These are phyloP conservation scores for Candida glaebosa DNA, from an alignment of 805 yeast species.

Conservation along the genomic window DNA sequence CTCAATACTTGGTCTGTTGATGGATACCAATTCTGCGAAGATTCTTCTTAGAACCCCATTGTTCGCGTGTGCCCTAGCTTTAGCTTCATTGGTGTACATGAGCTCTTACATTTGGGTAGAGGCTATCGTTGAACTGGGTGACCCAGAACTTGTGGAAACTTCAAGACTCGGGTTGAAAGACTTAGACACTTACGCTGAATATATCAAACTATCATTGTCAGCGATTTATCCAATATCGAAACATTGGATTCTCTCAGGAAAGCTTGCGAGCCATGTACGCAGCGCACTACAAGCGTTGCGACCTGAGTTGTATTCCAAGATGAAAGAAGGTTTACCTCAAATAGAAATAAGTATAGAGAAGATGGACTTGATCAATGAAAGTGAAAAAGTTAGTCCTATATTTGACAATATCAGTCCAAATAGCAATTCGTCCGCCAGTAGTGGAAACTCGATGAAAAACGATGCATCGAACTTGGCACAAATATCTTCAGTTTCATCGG, in stretches of 20 bases:
- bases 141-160: constrained; percentile 11
- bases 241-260: constrained; percentile 51
- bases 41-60: constrained; percentile 47
- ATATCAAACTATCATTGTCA: constrained; percentile 46
- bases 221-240: constrained; percentile 47
- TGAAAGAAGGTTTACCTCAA: constrained; percentile 28
- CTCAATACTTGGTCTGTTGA: constrained; percentile 41
- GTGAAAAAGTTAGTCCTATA: constrained; percentile 2
- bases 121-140: constrained; percentile 21
- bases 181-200: constrained; percentile 43
- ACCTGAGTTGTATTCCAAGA: constrained; percentile 37
- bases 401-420: constrained; percentile 5
- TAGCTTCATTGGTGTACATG: constrained; percentile 48
- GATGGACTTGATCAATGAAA: constrained; percentile 4
- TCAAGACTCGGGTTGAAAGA: constrained; percentile 25
- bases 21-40: constrained; percentile 45
- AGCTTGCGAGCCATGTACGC: constrained; percentile 43
- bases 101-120: constrained; percentile 55
- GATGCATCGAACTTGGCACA: not conserved
- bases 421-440: constrained; percentile 9
- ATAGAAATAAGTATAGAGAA: constrained; percentile 12
- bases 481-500: constrained; percentile 5
- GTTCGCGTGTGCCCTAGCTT: constrained; percentile 52
- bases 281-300: constrained; percentile 42
- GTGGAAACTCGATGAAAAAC: constrained; percentile 2